These are phyloP conservation scores for Nigrospora oryzae DNA, from an alignment of 2,329 filamentous ascomycete species.

Conservation along the genomic window DNA sequence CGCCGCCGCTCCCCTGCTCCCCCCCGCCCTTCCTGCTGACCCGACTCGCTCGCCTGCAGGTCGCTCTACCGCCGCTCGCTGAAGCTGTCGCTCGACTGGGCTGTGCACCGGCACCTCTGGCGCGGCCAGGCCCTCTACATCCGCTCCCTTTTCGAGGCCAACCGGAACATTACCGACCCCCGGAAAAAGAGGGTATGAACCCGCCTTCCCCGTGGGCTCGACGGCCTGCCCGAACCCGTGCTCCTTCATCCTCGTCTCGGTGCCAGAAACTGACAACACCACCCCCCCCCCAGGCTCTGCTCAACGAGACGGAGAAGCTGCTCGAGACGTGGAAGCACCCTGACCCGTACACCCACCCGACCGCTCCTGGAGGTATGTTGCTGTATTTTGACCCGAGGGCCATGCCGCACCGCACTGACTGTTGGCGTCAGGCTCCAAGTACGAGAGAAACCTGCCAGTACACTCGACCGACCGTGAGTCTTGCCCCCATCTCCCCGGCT, in stretches of 20 bases:
- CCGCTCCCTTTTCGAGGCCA: conserved; percentile 88
- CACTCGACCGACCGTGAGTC: conserved; percentile 74
- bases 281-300: conserved; percentile 52
- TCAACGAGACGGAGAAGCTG: conserved; percentile 81
- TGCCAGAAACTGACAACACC: conserved; percentile 1
- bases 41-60: conserved; percentile 23
- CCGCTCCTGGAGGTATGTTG: conserved; percentile 78
- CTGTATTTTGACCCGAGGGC: background rate
- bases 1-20: too few relatives aligned
- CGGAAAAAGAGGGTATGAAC: conserved; percentile 70
- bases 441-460: conserved; percentile 81
- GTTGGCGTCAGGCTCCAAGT: conserved; percentile 69
- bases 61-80: conserved; percentile 86
- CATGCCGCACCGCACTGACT: background rate
- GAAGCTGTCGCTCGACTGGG: conserved; percentile 92
- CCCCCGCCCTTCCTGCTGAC: too few relatives aligned
- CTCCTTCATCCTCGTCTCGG: conserved; percentile 1
- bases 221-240: too few relatives aligned
- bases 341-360: conserved; percentile 83
- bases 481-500: background rate
- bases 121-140: conserved; percentile 95
- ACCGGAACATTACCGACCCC: conserved; percentile 75
- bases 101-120: conserved; percentile 87
- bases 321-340: conserved; percentile 96
- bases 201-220: too few relatives aligned